phyloP scores from a whole-genome alignment of 2,329 filamentous ascomycete genomes.

The Elsinoe australis region DNA sequence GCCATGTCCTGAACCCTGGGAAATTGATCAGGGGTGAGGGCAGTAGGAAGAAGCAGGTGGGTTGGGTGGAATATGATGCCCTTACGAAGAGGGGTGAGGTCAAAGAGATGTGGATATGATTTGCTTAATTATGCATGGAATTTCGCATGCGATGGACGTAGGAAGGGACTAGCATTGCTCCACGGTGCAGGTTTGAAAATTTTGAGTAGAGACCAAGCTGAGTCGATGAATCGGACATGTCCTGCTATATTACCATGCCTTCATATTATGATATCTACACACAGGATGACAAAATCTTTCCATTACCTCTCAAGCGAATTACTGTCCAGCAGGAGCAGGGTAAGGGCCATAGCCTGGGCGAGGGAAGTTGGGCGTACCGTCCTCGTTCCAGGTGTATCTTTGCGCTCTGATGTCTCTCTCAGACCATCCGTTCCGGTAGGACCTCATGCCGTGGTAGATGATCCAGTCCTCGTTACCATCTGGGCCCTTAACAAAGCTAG shows the following conservation, averaged over 20 bases:
- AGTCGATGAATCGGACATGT: too few relatives aligned
- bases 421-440: constrained; percentile 41
- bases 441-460: constrained; percentile 47
- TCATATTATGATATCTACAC: neutral
- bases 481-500: constrained; percentile 43
- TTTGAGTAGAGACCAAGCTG: too few relatives aligned
- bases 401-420: constrained; percentile 44
- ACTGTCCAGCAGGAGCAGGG: constrained; percentile 32
- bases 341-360: constrained; percentile 45
- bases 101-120: constrained; percentile 47
- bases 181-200: too few relatives aligned
- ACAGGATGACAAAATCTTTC: too few relatives aligned
- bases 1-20: constrained; percentile 91
- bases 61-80: constrained; percentile 84
- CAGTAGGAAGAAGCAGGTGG: constrained; percentile 56
- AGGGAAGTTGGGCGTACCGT: constrained; percentile 43
- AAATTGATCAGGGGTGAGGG: constrained; percentile 56
- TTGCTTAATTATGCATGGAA: neutral
- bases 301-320: too few relatives aligned
- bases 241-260: neutral
- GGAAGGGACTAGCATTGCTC: too few relatives aligned
- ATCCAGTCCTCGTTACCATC: constrained; percentile 45
- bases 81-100: constrained; percentile 53
- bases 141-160: too few relatives aligned
- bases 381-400: constrained; percentile 42